Evolutionary conservation across 805 yeast species (phyloP).

Genomic region (Barnettozyma populi): DNA sequence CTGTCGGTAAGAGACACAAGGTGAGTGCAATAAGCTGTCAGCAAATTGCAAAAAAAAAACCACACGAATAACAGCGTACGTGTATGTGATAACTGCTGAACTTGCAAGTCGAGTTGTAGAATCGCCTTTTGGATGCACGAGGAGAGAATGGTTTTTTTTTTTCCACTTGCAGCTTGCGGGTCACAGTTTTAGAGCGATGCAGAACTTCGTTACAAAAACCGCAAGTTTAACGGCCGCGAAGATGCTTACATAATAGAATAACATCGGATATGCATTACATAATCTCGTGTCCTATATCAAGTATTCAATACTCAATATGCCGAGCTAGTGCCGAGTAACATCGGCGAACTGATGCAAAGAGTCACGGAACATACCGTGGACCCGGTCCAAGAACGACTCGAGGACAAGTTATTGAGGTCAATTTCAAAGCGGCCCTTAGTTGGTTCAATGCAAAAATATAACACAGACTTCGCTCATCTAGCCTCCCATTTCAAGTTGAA

Average conservation of each 20-base stretch:
- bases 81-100: too few relatives aligned
- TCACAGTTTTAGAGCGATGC: neutral
- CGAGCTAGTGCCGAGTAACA: neutral
- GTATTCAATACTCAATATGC: too few relatives aligned
- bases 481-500: conserved; percentile 66
- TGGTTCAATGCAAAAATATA: neutral
- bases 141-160: neutral
- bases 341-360: neutral
- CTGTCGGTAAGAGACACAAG: neutral
- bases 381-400: too few relatives aligned
- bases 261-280: neutral
- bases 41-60: too few relatives aligned
- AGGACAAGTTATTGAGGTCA: too few relatives aligned
- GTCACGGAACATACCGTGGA: neutral
- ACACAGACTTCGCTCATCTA: neutral
- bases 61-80: neutral
- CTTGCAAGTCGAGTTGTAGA: neutral
- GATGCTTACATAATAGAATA: neutral
- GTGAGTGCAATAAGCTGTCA: neutral
- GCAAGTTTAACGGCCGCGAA: conserved; percentile 8
- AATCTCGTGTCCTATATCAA: too few relatives aligned
- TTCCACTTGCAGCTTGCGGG: neutral
- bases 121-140: neutral
- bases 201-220: neutral
- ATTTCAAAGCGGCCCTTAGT: too few relatives aligned